Conservation (phyloP, 176 grass and related monocot genomes). For the Phragmites australis region DNA sequence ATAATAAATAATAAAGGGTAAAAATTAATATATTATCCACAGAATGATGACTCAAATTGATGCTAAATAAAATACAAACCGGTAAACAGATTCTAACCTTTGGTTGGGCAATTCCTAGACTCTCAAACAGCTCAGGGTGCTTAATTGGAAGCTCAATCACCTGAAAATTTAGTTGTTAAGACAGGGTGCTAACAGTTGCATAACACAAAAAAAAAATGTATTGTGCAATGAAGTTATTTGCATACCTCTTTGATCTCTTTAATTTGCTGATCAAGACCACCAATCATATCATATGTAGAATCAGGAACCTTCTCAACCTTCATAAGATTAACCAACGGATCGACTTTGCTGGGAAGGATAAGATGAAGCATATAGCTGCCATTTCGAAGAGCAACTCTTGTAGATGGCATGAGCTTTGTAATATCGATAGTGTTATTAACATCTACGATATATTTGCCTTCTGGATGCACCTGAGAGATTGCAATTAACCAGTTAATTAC, state of each 20-base stretch:
- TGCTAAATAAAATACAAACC: constrained; percentile 2
- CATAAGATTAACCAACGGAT: constrained; percentile 95
- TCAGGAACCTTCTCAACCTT: constrained; percentile 99
- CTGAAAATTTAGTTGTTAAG: constrained; percentile 44
- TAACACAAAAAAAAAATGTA: background rate
- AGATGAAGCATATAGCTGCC: constrained; percentile 88
- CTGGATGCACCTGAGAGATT: constrained; percentile 73
- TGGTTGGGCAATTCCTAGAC: constrained; percentile 94
- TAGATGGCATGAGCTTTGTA: constrained; percentile 78
- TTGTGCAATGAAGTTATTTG: background rate
- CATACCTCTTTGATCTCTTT: constrained; percentile 96
- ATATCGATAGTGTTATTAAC: constrained; percentile 90
- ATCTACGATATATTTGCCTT: constrained; percentile 92
- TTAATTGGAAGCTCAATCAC: constrained; percentile 99
- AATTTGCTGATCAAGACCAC: constrained; percentile 95
- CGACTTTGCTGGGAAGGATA: constrained; percentile 87
- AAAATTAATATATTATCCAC: constrained; percentile 8
- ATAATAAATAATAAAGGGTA: background rate
- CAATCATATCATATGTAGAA: constrained; percentile 99
- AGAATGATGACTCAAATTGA: background rate
- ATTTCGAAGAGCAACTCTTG: constrained; percentile 83
- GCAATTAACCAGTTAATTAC: constrained; percentile 18
- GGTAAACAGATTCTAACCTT: constrained; percentile 59
- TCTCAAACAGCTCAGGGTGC: constrained; percentile 93
- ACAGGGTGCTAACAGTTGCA: background rate